A percentile compares a stretch with the other conserved stretches of the same genome.
Conservation (phyloP, 345 rosid species). For the Eucalyptus sp. region DNA sequence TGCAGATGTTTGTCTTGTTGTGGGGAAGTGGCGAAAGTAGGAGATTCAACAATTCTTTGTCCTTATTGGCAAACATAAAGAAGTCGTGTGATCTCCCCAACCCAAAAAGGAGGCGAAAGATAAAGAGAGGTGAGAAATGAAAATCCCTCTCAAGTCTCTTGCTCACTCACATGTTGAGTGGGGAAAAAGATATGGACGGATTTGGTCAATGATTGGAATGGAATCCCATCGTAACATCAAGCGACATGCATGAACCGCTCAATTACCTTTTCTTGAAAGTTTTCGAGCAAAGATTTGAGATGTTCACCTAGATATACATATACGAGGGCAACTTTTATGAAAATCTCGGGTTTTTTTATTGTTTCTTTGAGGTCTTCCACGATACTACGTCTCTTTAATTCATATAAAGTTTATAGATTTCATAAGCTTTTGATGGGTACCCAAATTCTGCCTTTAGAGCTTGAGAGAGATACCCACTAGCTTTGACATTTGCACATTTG, state of each 20-base stretch:
- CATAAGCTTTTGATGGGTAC: background rate
- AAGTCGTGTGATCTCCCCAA: background rate
- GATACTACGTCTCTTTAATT: background rate
- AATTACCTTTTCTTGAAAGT: background rate
- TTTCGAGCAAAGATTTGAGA: background rate
- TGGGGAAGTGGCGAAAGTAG: background rate
- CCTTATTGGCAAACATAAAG: background rate
- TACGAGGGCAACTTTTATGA: background rate
- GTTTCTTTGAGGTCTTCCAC: background rate
- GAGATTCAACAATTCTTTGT: background rate
- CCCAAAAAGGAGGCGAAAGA: background rate
- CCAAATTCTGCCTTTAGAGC: background rate
- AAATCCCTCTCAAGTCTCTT: background rate
- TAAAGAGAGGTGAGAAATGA: background rate
- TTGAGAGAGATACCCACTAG: background rate
- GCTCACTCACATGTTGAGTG: background rate
- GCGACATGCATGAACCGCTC: background rate
- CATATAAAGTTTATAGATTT: background rate
- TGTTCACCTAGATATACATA: background rate
- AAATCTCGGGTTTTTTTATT: background rate
- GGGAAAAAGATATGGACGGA: background rate
- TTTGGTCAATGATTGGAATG: background rate
- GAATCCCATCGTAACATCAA: background rate
- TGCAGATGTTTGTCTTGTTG: background rate
- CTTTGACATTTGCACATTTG: background rate